Evolutionary conservation across 805 yeast genomes (phyloP), one percentile per base, ranked within the genome.

Genomic region (Candida caryicola): DNA sequence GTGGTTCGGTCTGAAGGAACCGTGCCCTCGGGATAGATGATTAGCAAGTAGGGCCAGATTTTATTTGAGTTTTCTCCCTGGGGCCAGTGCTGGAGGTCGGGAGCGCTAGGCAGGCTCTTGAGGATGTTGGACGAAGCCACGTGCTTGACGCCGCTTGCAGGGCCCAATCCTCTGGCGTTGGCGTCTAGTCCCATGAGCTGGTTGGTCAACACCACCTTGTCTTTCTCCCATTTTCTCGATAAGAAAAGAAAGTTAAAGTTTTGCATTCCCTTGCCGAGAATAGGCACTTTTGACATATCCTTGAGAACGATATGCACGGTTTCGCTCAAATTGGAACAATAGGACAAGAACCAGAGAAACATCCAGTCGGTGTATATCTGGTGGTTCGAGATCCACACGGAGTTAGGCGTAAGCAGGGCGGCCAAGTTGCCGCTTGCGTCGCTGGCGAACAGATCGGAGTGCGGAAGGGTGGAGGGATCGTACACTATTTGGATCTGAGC

Each of bases 351-450:
- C 99, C 99, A 91, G 39, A 88, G 49, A 51, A 77, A 89, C 8
- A 85, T 71, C 99, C 99, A 91, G 58, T 91, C 99, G 3, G 91
- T 80, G 58, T 91, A 91, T 17, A 91, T 82, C 63, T 90, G 97
- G 60, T 91, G 98, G 56, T 91, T 91, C n/a, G 93, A 78, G 25
- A 90, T 81, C 32, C 83, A 57, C 2, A 91, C 73, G 0, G 85
- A 72, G 28, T 79, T 73, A 15, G 75, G 76, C 5, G 37, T 27
- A 15, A 44, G 23, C 13, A 17, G 34, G 6, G 43, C 17, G 17
- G 15, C 17, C 29, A 46, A 29, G n/a, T 31, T 12, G 18, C 38
- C 33, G 9, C 9, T 10, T n/a, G 15, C 31, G 10, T 32, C 26
- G 19, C 23, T 34, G 15, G 23, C 30, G 34, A 45, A 47, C 23